Evolutionary conservation across 371 early-diverging fungal genomes (phyloP), one percentile per base, ranked within the genome.

Genomic region (Rhizopus arrhizus): DNA sequence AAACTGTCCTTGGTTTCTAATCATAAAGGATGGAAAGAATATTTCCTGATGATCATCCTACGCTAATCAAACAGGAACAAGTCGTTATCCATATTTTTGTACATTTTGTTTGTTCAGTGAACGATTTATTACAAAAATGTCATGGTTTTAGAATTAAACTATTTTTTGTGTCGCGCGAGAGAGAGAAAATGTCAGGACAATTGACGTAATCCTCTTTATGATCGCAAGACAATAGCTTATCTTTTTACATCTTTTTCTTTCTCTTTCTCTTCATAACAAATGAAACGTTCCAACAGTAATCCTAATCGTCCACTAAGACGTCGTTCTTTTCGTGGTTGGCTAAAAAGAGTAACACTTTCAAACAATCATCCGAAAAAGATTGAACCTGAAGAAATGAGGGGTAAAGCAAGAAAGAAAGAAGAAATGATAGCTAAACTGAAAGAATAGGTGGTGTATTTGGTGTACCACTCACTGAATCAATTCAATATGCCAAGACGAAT

Each of bases 401-500:
- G 67, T 67, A 43, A 43, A 11, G 8, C 54, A 32, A 43, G 31
- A 36, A n/a, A 5, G 40, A 40, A 8, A 36, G 28, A 31, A 35
- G 11, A 29, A 12, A 12, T 35, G 9, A 8, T 9, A 36, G 22
- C 22, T 15, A 35, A 31, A 4, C 7, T 32, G 42, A 11, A 0
- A 40, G 12, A 52, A 33, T 29, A 67, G 67, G 56, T 29, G 63
- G 63, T 15, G 63, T 73, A 7, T 73, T 73, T 59, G 68, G 68
- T 41, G 62, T 70, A 46, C 68, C 70, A 2, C 56, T 73, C 3
- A 43, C 50, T n/a, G 56, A 59, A 45, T 70, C 73, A 9, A 60
- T 73, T 31, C 54, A 64, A 15, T 73, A 73, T 56, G 73, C 73
- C 12, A 63, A 64, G 28, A 66, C 66, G 6, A 62, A 64, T 9